Conservation (phyloP, 2,329 filamentous ascomycete species). For the Fonsecaea pedrosoi region DNA sequence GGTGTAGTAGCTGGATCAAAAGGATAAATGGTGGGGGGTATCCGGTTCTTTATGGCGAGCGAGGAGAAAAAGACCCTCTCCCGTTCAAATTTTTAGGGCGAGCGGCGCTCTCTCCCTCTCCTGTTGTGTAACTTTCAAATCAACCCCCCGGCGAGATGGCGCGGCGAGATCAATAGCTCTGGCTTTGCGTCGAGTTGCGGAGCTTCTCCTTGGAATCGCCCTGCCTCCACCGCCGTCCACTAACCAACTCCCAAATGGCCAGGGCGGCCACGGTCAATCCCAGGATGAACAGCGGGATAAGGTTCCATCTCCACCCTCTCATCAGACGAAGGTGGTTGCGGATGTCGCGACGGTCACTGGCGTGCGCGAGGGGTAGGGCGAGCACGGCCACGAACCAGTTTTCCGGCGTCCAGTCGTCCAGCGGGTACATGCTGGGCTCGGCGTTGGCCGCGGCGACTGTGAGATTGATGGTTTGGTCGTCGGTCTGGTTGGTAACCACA, state of each 20-base stretch:
- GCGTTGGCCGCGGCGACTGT: conserved; percentile 39
- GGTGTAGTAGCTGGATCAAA: no score
- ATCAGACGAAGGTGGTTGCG: conserved; percentile 34
- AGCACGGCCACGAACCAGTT: conserved; percentile 40
- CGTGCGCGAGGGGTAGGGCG: conserved; percentile 29
- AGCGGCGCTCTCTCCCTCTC: background rate
- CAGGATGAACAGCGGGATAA: conserved; percentile 39
- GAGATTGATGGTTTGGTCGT: conserved; percentile 39
- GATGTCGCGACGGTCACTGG: conserved; percentile 33
- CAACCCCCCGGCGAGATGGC: background rate
- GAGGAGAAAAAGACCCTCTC: no score
- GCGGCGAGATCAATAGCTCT: background rate
- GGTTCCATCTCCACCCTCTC: conserved; percentile 38
- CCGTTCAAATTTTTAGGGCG: no score
- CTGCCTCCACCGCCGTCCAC: conserved; percentile 17
- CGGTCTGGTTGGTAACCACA: conserved; percentile 32
- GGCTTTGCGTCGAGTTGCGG: conserved; percentile 14
- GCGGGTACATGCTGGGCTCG: conserved; percentile 45
- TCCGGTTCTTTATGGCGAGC: no score
- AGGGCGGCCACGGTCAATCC: conserved; percentile 26
- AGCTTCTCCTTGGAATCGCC: conserved; percentile 31
- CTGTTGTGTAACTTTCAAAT: background rate
- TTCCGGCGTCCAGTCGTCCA: conserved; percentile 39
- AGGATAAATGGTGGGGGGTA: no score
- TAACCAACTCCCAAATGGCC: conserved; percentile 29